Conservation (phyloP, 1,139 yeast species). For the Scheffersomyces segobiensis region DNA sequence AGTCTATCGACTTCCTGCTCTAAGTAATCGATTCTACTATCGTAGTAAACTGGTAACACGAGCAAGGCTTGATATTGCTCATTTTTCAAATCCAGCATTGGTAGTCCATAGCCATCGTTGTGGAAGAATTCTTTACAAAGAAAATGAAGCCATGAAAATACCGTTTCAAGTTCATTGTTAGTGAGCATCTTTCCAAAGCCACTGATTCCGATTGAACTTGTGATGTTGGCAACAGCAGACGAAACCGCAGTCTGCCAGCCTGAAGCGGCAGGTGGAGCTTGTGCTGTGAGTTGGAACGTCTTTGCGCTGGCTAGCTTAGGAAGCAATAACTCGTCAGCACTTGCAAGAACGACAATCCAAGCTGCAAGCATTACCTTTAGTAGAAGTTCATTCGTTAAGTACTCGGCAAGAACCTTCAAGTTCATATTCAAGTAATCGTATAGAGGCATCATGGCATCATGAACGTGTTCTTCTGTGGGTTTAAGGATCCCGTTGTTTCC, state of each 20-base stretch:
- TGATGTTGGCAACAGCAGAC: conserved; percentile 51
- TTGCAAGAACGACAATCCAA: conserved; percentile 66
- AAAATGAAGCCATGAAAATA: conserved; percentile 70
- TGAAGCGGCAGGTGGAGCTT: conserved; percentile 10
- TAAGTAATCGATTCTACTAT: conserved; percentile 50
- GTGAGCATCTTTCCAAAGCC: conserved; percentile 60
- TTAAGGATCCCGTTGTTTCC: conserved; percentile 47
- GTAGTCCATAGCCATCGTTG: conserved; percentile 82
- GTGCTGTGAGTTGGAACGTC: conserved; percentile 29
- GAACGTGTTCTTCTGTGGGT: conserved; percentile 56
- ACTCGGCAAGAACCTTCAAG: conserved; percentile 64
- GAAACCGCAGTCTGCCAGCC: conserved; percentile 54
- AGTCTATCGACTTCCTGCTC: conserved; percentile 61
- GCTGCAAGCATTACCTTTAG: conserved; percentile 73
- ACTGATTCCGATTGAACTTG: conserved; percentile 40
- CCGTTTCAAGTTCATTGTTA: conserved; percentile 63
- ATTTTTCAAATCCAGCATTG: conserved; percentile 62
- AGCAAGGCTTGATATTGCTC: conserved; percentile 65
- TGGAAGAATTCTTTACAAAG: conserved; percentile 73
- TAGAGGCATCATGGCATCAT: conserved; percentile 71
- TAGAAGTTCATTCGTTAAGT: conserved; percentile 57
- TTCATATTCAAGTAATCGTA: conserved; percentile 75
- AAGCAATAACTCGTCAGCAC: conserved; percentile 67
- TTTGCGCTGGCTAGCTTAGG: conserved; percentile 69
- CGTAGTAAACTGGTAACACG: conserved; percentile 68